Base-by-base conservation (phyloP, 306 rosid genomes). In the Lithocarpus polystachyus region DNA sequence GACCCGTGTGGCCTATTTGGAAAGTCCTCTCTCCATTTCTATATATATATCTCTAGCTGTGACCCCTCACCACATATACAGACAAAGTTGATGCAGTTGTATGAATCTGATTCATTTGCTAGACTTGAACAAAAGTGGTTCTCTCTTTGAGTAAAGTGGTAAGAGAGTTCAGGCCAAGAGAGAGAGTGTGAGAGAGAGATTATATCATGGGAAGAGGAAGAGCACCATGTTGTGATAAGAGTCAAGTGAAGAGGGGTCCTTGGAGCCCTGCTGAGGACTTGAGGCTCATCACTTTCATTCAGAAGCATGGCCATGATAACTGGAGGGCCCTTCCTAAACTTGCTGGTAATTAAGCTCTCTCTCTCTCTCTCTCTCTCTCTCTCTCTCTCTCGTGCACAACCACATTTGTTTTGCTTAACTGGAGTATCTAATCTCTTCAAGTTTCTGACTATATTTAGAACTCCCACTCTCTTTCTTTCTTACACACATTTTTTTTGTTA, bases 271-370 rank as follows among this genome's bases (percentile, higher is more conserved):
- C 82, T 56, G 99, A 95, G 82, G 99, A 95, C 60, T 81, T 87
- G 70, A 92, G 87, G 70, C 99, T 95, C 77, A 89, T 90, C 48
- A 86, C 89, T 82, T 95, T 92, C 90, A 87, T 95, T 57, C 99
- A 92, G 82, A 91, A 84, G 68, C 69, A 87, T 86, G 99, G 99
- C 81, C 99, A 95, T 87, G 92, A 89, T n/a, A 95, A 95, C 76
- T 95, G 99, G 99, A 86, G 99, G 61, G 82, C 98, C 76, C 98
- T 95, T 77, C 99, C 99, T 5, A 92, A 84, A 78, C 98, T 86
- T 88, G 90, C 99, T n/a, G 99, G 99, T 95, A 79, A 22, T 15
- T 19, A 10, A 7, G 23, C 5, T 33, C n/a, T 68, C 64, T 77
- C 73, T 77, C 40, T 37, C 18, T 33, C 31, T 40, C 53, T 64